Percentiles rank a stretch among this genome's conserved stretches.
Evolutionary conservation across 2,329 filamentous ascomycete species (phyloP).

Genomic region (Cytospora piceicola): DNA sequence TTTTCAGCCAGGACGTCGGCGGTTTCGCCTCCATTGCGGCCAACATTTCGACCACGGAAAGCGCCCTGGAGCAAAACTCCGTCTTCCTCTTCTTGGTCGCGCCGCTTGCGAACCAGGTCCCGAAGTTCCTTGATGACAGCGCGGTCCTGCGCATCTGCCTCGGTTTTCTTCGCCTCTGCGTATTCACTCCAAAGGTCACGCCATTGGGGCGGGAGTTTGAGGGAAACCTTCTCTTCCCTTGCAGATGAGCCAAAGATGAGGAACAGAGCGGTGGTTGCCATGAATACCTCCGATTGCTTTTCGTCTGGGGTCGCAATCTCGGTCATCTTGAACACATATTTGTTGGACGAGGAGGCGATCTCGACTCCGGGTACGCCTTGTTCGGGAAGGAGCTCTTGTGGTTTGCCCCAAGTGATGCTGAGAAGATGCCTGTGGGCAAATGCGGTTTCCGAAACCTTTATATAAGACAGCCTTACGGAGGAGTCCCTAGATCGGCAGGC

Average conservation of each 20-base stretch:
- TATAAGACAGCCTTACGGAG: slow-evolving; percentile 68
- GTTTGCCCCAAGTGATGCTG: slow-evolving; percentile 77
- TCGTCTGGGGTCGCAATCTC: slow-evolving; percentile 72
- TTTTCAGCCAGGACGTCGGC: slow-evolving; percentile 54
- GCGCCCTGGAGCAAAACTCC: slow-evolving; percentile 77
- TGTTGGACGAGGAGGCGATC: slow-evolving; percentile 50
- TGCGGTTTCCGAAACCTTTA: slow-evolving; percentile 70
- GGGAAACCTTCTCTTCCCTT: slow-evolving; percentile 83
- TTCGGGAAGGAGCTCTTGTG: slow-evolving; percentile 55
- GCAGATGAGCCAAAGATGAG: slow-evolving; percentile 75
- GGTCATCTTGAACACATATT: slow-evolving; percentile 73
- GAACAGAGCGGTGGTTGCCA: slow-evolving; percentile 82
- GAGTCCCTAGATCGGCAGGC: slow-evolving; percentile 82
- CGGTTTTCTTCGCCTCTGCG: slow-evolving; percentile 68
- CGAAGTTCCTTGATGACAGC: slow-evolving; percentile 69
- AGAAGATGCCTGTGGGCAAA: slow-evolving; percentile 79
- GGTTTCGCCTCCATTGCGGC: slow-evolving; percentile 52
- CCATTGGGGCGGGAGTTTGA: slow-evolving; percentile 80
- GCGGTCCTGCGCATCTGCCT: slow-evolving; percentile 73
- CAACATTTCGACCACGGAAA: slow-evolving; percentile 65
- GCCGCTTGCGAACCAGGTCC: slow-evolving; percentile 67
- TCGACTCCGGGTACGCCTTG: slow-evolving; percentile 50
- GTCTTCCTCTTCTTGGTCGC: slow-evolving; percentile 71
- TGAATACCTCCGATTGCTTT: slow-evolving; percentile 84
- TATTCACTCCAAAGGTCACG: slow-evolving; percentile 86